A percentile compares a stretch with the other conserved stretches of the same genome.
phyloP scores from a whole-genome alignment of 148 eudicot species.

The Mesembryanthemum crystallinum region DNA sequence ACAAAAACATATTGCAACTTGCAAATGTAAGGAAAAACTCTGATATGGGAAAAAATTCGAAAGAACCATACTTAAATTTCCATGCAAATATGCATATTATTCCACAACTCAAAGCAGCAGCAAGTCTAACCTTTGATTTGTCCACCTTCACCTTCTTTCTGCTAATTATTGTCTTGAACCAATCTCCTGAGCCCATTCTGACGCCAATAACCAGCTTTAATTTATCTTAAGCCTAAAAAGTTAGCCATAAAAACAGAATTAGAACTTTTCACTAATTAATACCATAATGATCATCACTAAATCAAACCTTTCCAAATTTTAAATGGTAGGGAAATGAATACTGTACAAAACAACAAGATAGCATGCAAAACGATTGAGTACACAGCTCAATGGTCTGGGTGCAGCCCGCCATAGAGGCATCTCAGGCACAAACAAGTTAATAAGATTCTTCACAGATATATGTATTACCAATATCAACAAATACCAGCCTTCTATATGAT shows the following conservation, averaged over 20 bases:
- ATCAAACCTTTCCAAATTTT: not conserved
- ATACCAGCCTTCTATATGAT: no score
- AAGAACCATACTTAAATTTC: not conserved
- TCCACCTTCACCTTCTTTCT: conserved; percentile 59
- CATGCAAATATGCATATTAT: not conserved
- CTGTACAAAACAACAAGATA: no score
- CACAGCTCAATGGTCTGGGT: no score
- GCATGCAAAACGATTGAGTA: no score
- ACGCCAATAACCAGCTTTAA: conserved; percentile 19
- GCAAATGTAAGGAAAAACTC: not conserved
- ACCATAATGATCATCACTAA: not conserved
- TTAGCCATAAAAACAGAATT: not conserved
- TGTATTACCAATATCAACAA: no score
- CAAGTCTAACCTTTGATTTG: conserved; percentile 53
- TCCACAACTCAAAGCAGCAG: not conserved
- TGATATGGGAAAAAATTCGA: not conserved
- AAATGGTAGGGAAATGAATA: not conserved
- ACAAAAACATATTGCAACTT: not conserved
- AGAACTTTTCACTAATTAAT: not conserved
- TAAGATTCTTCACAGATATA: no score
- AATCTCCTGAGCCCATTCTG: conserved; percentile 79
- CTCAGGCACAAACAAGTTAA: no score
- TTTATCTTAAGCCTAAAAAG: conserved; percentile 17
- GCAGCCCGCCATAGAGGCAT: no score
- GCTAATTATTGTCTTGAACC: conserved; percentile 70